Base-by-base conservation (phyloP, 495 filamentous ascomycete species). In the Cairneyella variabilis region DNA sequence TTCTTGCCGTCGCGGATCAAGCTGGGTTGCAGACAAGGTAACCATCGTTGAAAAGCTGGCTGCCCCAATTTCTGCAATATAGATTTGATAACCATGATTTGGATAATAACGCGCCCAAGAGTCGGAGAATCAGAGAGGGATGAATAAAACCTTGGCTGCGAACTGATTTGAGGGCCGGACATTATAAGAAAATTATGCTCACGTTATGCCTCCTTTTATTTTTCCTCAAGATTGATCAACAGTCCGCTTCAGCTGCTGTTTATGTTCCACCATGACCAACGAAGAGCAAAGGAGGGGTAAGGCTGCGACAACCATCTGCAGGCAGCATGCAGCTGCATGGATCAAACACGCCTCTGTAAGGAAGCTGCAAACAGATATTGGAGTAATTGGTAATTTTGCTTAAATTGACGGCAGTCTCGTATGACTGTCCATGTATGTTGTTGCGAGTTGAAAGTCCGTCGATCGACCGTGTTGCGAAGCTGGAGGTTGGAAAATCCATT, bases 191-290 rank as follows among this genome's bases (percentile, higher is more conserved):
- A 39, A 5, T 14, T 17, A 39, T 39, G 36, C 36, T 39, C 14
- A 39, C 18, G 3, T 39, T 39, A 39, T 39, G n/a, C n/a, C n/a
- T n/a, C n/a, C n/a, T n/a, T n/a, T n/a, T n/a, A n/a, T n/a, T n/a
- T n/a, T n/a, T n/a, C n/a, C n/a, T n/a, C n/a, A n/a, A n/a, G n/a
- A n/a, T n/a, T n/a, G n/a, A n/a, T n/a, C n/a, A n/a, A n/a, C n/a
- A n/a, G n/a, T n/a, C n/a, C n/a, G n/a, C n/a, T n/a, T n/a, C n/a
- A n/a, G n/a, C n/a, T n/a, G 12, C 36, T 39, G 36, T 39, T 39
- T 39, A 39, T 39, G 36, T 39, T 39, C 36, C 36, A 39, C 36
- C 36, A 39, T 39, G 36, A n/a, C 36, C 36, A 39, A 39, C 36
- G 18, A 39, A 39, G 18, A 39, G 18, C 36, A 5, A 39, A 39